Conservation (phyloP, 169 alveolate species). For the Cryptosporidium xiaoi region DNA sequence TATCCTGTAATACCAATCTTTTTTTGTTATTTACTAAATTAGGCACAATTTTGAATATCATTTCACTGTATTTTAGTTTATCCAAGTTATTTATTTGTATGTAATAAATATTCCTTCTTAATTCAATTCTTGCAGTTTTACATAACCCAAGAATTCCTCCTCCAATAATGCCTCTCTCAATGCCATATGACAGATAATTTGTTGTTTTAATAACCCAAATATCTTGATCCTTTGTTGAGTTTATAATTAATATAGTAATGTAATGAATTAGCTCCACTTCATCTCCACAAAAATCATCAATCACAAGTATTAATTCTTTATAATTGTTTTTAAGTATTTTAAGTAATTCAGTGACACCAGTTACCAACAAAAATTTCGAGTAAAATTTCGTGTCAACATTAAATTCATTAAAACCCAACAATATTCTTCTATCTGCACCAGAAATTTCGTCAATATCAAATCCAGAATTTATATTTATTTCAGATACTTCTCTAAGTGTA, state of each 20-base stretch:
- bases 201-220: conserved; percentile 29
- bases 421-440: background rate
- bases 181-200: background rate
- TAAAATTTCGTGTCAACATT: background rate
- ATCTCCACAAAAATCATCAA: conserved; percentile 1
- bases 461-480: background rate
- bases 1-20: background rate
- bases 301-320: conserved; percentile 11
- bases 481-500: conserved; percentile 9
- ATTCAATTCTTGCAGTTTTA: conserved; percentile 59
- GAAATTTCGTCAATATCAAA: background rate
- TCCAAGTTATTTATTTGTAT: conserved; percentile 10
- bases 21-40: background rate
- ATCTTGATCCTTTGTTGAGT: background rate
- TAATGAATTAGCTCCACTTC: conserved; percentile 43
- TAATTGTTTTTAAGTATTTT: background rate
- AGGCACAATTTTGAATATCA: background rate
- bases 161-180: background rate
- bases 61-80: no score
- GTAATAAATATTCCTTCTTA: conserved; percentile 11
- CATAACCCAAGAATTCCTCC: conserved; percentile 55
- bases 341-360: conserved; percentile 23
- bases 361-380: background rate
- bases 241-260: background rate
- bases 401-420: background rate